These are phyloP conservation scores for Blepharisma stoltei DNA, from an alignment of 73 alveolate species.

Conservation along the genomic window DNA sequence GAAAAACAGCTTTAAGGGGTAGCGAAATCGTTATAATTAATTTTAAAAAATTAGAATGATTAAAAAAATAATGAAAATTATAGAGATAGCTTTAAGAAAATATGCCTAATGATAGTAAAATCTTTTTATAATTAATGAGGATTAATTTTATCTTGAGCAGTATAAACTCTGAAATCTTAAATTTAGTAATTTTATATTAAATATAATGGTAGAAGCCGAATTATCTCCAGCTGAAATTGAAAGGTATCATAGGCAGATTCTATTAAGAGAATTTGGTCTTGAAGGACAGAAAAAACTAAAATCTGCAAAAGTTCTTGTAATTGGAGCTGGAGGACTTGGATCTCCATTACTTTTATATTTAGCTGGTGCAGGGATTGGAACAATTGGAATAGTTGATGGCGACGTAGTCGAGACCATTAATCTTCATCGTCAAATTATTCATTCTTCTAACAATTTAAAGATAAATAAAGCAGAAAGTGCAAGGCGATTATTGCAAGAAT, in stretches of 20 bases:
- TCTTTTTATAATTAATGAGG: too few species aligned
- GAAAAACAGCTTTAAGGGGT: too few species aligned
- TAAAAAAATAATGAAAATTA: too few species aligned
- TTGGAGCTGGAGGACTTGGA: conserved; percentile 99
- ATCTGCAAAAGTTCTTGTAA: conserved; percentile 78
- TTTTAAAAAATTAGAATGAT: too few species aligned
- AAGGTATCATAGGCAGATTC: conserved; percentile 86
- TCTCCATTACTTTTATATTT: conserved; percentile 88
- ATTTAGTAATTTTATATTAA: too few species aligned
- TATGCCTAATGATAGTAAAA: too few species aligned
- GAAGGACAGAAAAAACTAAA: conserved; percentile 78
- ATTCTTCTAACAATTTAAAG: conserved; percentile 53
- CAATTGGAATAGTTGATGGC: conserved; percentile 92
- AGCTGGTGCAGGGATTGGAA: conserved; percentile 98
- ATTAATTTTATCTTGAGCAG: too few species aligned
- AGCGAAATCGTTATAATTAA: too few species aligned
- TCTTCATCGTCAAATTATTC: conserved; percentile 88
- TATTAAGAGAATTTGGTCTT: conserved; percentile 74
- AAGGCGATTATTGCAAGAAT: conserved; percentile 49
- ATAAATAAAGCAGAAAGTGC: conserved; percentile 76
- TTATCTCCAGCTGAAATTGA: conserved; percentile 60
- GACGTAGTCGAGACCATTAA: conserved; percentile 90
- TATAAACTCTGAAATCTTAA: too few species aligned
- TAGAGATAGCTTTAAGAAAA: too few species aligned
- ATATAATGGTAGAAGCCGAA: neutral